Conservation (phyloP, 1,284 basidiomycete genomes). For the Heterobasidion irregulare region DNA sequence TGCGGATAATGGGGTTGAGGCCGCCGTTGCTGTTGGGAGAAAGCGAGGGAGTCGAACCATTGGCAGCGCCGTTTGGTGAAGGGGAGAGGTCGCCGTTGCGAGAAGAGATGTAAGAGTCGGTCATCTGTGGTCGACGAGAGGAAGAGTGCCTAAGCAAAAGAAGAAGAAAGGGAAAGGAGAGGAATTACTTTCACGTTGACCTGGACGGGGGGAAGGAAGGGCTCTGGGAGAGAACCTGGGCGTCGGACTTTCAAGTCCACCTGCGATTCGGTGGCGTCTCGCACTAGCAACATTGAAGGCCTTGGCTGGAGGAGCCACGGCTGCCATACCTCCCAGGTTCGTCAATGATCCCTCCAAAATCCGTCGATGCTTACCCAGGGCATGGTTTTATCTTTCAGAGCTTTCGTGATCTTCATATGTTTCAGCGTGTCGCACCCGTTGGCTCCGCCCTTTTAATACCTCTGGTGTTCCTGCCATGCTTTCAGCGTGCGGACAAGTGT, state of each 20-base stretch:
- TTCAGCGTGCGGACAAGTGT: not conserved
- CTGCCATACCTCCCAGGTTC: not conserved
- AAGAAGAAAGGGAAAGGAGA: constrained; percentile 19
- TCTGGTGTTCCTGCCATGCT: not conserved
- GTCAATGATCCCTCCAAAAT: constrained; percentile 1
- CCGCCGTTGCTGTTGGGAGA: constrained; percentile 27
- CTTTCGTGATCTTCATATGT: not conserved
- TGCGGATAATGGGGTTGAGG: constrained; percentile 66
- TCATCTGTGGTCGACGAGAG: constrained; percentile 40
- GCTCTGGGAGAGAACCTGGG: constrained; percentile 29
- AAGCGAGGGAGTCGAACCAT: constrained; percentile 54
- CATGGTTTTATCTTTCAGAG: constrained; percentile 3
- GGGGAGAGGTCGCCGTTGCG: constrained; percentile 53
- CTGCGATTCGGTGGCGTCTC: constrained; percentile 18
- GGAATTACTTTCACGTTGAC: constrained; percentile 31
- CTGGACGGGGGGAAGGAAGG: constrained; percentile 37
- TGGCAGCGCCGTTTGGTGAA: constrained; percentile 41
- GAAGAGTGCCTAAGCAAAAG: constrained; percentile 14
- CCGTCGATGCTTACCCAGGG: constrained; percentile 12
- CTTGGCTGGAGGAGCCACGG: constrained; percentile 19
- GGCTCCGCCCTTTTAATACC: not conserved
- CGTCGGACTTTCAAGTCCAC: constrained; percentile 22
- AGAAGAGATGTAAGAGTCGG: constrained; percentile 63
- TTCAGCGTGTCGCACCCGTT: not conserved
- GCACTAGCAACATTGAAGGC: constrained; percentile 12